Base-by-base conservation (phyloP, 2,329 filamentous ascomycete genomes). In the Xylaria sp. region DNA sequence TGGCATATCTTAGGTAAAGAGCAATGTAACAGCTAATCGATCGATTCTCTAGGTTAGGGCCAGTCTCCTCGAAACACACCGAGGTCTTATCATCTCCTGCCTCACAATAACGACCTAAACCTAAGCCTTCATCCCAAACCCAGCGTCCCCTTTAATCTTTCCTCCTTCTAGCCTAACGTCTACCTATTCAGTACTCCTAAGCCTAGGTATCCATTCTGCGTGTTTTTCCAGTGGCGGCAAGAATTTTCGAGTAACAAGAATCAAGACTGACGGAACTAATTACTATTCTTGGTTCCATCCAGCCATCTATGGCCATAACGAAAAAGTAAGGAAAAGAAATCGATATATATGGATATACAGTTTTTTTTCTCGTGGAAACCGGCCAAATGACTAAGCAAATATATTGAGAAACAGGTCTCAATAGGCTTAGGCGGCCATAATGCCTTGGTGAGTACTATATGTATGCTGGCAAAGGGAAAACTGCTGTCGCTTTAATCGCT, bases 391-490 rank as follows among this genome's bases (percentile, higher is more conserved):
- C 63, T 40, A 4, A 61, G 52, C 59, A 61, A 55, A 28, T 60
- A 62, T 65, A 33, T 58, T 35, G 31, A 40, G 55, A 47, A 60
- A 50, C n/a, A 51, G 33, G 63, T 61, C 28, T 31, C 5, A 31
- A 31, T 31, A 52, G 56, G 58, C 62, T 55, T 50, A n/a, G n/a
- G n/a, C n/a, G 43, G 43, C 45, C 52, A 49, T 40, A 52, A 54
- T 45, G 52, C 42, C 60, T 38, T 38, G 38, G 38, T 31, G 28
- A 31, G n/a, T 49, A 46, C 47, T 52, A 57, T 65, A 67, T 65
- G 58, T 60, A 65, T 66, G 61, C 55, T 62, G 59, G 55, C 63
- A 61, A 65, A 57, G 43, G 53, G 61, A 65, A 67, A 63, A 40
- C 60, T 60, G 49, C 25, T 57, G 56, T 60, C 65, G 65, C 65